Evolutionary conservation across 164 flowering plant genomes (phyloP).

Genomic region (Nelumbo lutea): DNA sequence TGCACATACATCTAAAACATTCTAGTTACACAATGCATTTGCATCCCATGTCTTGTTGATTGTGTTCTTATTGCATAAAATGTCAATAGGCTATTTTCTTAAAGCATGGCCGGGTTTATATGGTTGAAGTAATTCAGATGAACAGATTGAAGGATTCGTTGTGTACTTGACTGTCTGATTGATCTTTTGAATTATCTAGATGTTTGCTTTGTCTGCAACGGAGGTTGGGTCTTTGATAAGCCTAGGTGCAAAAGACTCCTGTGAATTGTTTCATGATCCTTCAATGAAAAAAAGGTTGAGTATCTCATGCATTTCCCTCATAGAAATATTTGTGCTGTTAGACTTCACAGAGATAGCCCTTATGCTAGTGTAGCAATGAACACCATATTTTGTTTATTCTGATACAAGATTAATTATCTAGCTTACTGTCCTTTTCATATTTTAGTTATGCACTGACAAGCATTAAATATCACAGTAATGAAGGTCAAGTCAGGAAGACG

Average conservation of each 20-base stretch:
- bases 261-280: conserved; percentile 94
- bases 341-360: not conserved
- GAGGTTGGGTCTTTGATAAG: conserved; percentile 81
- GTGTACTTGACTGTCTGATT: conserved; percentile 13
- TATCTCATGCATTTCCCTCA: not conserved
- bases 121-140: too few relatives aligned
- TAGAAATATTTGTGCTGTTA: not conserved
- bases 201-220: conserved; percentile 73
- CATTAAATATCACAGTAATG: conserved; percentile 46
- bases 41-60: too few relatives aligned
- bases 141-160: too few relatives aligned
- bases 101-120: too few relatives aligned
- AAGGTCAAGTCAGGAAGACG: conserved; percentile 84
- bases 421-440: not conserved
- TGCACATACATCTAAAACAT: not conserved
- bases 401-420: not conserved
- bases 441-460: not conserved
- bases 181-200: conserved; percentile 32
- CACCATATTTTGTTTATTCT: not conserved
- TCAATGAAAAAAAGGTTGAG: conserved; percentile 65
- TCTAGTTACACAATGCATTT: too few relatives aligned
- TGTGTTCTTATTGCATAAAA: not conserved
- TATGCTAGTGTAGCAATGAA: not conserved
- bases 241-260: conserved; percentile 59
- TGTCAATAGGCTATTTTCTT: not conserved